Conservation (phyloP, 164 flowering plant genomes). For the Brasenia schreberi region DNA sequence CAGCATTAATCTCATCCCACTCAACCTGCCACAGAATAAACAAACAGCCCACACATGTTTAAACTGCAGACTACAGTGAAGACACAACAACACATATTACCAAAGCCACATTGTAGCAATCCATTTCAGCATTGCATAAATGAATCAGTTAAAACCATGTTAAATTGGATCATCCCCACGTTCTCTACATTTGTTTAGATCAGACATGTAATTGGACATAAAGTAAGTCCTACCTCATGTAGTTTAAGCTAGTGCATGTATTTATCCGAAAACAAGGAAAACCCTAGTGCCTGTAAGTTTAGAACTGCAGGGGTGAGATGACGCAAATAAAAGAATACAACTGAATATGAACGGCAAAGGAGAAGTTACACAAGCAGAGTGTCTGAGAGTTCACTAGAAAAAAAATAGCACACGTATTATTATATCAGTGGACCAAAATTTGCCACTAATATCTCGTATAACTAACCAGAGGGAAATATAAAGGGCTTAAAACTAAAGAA, state of each 20-base stretch:
- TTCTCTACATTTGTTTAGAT: not conserved
- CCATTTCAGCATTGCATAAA: not conserved
- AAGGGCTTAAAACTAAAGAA: too few relatives aligned
- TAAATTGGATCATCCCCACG: not conserved
- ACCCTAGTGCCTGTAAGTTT: too few relatives aligned
- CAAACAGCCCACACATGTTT: not conserved
- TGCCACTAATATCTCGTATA: too few relatives aligned
- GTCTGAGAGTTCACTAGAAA: too few relatives aligned
- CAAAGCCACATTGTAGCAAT: not conserved
- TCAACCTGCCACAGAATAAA: constrained; percentile 43
- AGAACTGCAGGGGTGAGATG: too few relatives aligned
- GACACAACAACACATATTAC: not conserved
- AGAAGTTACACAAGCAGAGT: too few relatives aligned
- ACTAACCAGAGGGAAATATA: too few relatives aligned
- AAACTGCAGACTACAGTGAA: not conserved
- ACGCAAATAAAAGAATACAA: too few relatives aligned
- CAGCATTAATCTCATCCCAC: constrained; percentile 99
- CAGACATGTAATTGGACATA: not conserved
- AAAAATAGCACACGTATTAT: too few relatives aligned
- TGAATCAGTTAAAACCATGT: not conserved
- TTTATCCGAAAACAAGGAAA: too few relatives aligned
- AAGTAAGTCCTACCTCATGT: not conserved
- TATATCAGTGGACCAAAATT: too few relatives aligned
- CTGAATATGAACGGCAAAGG: too few relatives aligned
- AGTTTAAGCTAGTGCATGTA: not conserved